phyloP scores from a whole-genome alignment of 441 rosid species.

The Capsella rubella region DNA sequence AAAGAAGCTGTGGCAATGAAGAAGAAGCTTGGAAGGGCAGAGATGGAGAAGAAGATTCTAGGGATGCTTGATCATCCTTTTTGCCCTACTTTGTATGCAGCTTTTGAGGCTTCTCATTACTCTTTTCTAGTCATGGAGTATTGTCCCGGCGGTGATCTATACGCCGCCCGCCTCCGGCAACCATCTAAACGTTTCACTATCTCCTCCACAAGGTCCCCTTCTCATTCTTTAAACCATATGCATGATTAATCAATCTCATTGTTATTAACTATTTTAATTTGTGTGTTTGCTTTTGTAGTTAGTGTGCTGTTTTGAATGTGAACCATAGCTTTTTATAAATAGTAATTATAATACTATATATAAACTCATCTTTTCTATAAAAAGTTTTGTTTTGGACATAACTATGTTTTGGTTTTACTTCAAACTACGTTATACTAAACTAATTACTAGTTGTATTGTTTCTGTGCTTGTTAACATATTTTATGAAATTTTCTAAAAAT shows the following conservation, averaged over 20 bases:
- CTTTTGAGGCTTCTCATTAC: slow-evolving; percentile 89
- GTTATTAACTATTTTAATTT: background rate
- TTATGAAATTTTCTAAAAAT: too few species aligned
- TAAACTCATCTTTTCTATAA: background rate
- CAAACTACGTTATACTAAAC: background rate
- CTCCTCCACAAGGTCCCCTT: slow-evolving; percentile 70
- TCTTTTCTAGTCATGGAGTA: slow-evolving; percentile 90
- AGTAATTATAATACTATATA: too few species aligned
- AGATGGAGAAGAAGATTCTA: slow-evolving; percentile 85
- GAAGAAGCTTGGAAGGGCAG: slow-evolving; percentile 82
- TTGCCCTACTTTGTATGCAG: slow-evolving; percentile 82
- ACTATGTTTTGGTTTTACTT: too few species aligned
- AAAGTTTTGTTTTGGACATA: too few species aligned
- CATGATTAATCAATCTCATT: background rate
- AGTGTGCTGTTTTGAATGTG: background rate
- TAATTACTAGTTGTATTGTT: background rate
- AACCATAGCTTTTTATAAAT: background rate
- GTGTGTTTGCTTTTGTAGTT: background rate
- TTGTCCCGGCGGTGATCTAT: slow-evolving; percentile 91
- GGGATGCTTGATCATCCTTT: slow-evolving; percentile 89
- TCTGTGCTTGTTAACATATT: background rate
- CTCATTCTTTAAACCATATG: background rate
- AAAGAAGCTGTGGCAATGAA: slow-evolving; percentile 78
- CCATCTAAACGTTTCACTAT: slow-evolving; percentile 66
- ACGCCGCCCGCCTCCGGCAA: slow-evolving; percentile 73